Conservation (phyloP, 2,329 filamentous ascomycete genomes). For the Sporothrix curviconia region DNA sequence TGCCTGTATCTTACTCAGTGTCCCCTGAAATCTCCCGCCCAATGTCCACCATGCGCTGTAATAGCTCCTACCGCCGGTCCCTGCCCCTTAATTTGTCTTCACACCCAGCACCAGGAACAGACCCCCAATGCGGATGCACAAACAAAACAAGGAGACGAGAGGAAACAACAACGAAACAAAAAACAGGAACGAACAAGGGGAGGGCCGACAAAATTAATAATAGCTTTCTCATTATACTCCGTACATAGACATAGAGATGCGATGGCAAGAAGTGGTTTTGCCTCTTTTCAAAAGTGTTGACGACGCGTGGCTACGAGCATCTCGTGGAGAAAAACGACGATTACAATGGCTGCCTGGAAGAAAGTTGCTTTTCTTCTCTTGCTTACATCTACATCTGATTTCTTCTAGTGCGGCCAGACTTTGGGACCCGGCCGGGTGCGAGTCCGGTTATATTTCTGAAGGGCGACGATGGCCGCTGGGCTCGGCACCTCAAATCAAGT, state of each 20-base stretch:
- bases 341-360: neutral
- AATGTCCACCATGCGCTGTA: no score
- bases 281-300: neutral
- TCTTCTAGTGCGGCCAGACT: neutral
- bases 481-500: no score
- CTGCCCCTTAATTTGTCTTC: no score
- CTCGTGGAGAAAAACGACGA: neutral
- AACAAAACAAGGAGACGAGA: neutral
- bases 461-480: no score
- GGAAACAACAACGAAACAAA: conserved; percentile 3
- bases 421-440: no score
- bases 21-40: neutral
- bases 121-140: neutral
- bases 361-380: neutral
- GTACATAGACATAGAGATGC: neutral
- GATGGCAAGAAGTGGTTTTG: neutral
- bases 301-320: neutral
- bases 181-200: neutral
- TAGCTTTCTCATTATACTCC: no score
- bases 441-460: no score
- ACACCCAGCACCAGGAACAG: neutral
- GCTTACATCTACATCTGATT: no score
- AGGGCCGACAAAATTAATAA: no score
- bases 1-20: neutral
- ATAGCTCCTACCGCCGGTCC: no score